Evolutionary conservation across 495 filamentous ascomycete species (phyloP).

Genomic region (Schizothecium vesticola): DNA sequence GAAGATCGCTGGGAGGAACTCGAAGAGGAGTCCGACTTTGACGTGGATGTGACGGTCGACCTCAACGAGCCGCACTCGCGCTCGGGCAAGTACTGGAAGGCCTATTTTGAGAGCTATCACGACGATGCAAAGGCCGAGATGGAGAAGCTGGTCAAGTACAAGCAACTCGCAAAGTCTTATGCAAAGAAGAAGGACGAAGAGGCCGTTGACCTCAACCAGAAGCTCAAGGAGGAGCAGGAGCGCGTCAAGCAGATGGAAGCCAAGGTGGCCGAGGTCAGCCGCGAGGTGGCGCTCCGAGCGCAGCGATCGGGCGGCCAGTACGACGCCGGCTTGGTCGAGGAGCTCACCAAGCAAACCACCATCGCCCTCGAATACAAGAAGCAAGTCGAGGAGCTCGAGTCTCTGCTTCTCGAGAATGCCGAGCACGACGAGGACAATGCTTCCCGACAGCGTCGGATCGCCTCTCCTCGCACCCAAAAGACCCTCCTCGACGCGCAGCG

Average conservation of each 20-base stretch:
- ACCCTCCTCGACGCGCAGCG: slow-evolving; percentile 41
- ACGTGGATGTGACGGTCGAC: slow-evolving; percentile 66
- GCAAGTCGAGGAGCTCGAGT: slow-evolving; percentile 58
- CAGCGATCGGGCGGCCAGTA: slow-evolving; percentile 41
- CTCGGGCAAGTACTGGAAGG: slow-evolving; percentile 92
- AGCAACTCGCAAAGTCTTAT: slow-evolving; percentile 78
- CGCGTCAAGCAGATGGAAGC: slow-evolving; percentile 49
- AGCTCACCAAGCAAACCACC: slow-evolving; percentile 61
- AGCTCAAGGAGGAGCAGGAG: slow-evolving; percentile 59
- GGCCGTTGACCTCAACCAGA: slow-evolving; percentile 63
- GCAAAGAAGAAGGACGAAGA: slow-evolving; percentile 86
- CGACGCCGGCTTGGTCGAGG: slow-evolving; percentile 47
- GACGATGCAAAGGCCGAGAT: slow-evolving; percentile 72
- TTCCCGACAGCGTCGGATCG: slow-evolving; percentile 28
- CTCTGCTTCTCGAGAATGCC: slow-evolving; percentile 37
- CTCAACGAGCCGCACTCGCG: slow-evolving; percentile 73
- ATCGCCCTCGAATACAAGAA: slow-evolving; percentile 63
- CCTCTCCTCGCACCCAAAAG: slow-evolving; percentile 43
- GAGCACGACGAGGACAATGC: slow-evolving; percentile 30
- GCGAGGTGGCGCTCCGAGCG: slow-evolving; percentile 40
- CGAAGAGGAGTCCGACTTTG: slow-evolving; percentile 30
- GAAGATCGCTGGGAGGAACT: slow-evolving; percentile 42
- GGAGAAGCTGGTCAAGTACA: slow-evolving; percentile 71
- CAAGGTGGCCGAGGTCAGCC: slow-evolving; percentile 56
- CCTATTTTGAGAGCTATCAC: slow-evolving; percentile 78